phyloP scores from a whole-genome alignment of 805 yeast genomes.

The Blastobotrys peoriensis region DNA sequence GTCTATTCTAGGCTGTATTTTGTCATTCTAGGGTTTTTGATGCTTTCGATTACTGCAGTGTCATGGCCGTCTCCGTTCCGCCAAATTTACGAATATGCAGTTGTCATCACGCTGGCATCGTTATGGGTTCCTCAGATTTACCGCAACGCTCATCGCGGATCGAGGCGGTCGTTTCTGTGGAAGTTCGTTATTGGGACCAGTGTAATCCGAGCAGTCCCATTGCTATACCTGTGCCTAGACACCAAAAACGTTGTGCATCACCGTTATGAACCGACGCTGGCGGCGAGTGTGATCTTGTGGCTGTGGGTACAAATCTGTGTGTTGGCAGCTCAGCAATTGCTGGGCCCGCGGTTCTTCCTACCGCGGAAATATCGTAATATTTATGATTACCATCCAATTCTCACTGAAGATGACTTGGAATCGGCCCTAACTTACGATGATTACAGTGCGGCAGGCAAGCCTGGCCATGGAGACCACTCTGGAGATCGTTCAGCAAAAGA shows the following conservation, averaged over 20 bases:
- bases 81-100: conserved; percentile 49
- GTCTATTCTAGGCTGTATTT: conserved; percentile 54
- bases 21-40: conserved; percentile 46
- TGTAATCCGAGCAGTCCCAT: conserved; percentile 55
- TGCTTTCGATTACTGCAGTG: conserved; percentile 49
- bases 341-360: conserved; percentile 81
- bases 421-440: conserved; percentile 32
- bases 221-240: conserved; percentile 51
- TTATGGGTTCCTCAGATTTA: conserved; percentile 87
- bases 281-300: conserved; percentile 47
- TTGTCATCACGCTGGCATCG: conserved; percentile 52
- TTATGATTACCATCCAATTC: conserved; percentile 73
- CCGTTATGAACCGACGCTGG: conserved; percentile 51
- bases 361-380: conserved; percentile 65
- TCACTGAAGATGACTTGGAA: conserved; percentile 56
- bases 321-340: conserved; percentile 53
- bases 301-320: conserved; percentile 50
- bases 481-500: too few relatives aligned
- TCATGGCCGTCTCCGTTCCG: conserved; percentile 61
- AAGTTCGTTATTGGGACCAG: conserved; percentile 68
- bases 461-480: neutral
- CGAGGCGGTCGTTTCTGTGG: conserved; percentile 65
- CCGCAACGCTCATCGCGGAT: conserved; percentile 66
- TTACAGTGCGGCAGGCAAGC: neutral
- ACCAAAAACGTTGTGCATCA: conserved; percentile 63